Base-by-base conservation (phyloP, 208 protist genomes). In the Acanthamoeba triangularis region DNA sequence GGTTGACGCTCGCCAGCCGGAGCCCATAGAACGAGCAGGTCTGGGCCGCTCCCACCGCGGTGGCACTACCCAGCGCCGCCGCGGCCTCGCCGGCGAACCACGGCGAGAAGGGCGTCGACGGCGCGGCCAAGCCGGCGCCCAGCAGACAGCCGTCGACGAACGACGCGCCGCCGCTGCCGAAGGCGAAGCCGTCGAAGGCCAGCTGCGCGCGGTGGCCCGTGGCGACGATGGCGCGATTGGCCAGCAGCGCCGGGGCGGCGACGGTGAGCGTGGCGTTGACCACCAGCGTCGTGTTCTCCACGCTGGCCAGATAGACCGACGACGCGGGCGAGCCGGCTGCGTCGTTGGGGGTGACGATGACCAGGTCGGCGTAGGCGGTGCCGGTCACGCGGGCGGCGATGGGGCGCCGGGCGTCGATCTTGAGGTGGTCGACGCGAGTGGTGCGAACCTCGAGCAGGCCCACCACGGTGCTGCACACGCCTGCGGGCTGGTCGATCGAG, bases 141-240 rank as follows among this genome's bases (percentile, higher is more conserved):
- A 88, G 80, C 49, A 88, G 41, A n/a, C 80, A 88, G 49, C 80
- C 80, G 49, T 88, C 80, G 49, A 88, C 7, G 80, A 88, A 88
- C 80, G 52, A 56, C 14, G n/a, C 54, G 54, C 54, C 54, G 20
- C 20, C 80, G 7, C 49, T 49, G 30, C 14, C 23, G 11, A 88
- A 88, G 44, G 80, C 13, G 49, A 28, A 88, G 49, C 52, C 49
- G 28, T 13, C 52, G n/a, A 88, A 14, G 25, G 18, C 10, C 10
- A 63, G 8, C 3, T 65, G 47, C 18, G 49, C 25, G 80, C 80
- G 80, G 10, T 65, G 28, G 25, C 80, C 80, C 16, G 30, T n/a
- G n/a, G 80, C 80, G 4, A 88, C 49, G 44, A 88, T 88, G 23
- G 80, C 63, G 35, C 80, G 52, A 37, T 41, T 88, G 80, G 44